phyloP scores from a whole-genome alignment of 345 rosid genomes.

The Lumnitzera littorea region DNA sequence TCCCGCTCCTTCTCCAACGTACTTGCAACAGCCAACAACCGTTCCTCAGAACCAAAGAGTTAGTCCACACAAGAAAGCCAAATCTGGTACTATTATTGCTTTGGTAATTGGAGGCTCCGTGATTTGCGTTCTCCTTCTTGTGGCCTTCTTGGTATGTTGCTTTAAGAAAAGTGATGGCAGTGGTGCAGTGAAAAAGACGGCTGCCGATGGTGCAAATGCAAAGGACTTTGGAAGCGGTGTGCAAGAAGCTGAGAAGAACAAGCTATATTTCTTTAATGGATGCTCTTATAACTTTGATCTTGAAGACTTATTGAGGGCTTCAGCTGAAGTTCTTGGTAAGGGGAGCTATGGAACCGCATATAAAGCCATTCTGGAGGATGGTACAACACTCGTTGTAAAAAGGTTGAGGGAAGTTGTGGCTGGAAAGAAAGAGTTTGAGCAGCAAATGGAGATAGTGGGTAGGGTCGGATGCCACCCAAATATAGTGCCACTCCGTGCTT shows the following conservation, averaged over 20 bases:
- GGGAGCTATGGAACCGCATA: slow-evolving; percentile 80
- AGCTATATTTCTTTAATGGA: slow-evolving; percentile 64
- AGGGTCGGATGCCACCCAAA: slow-evolving; percentile 49
- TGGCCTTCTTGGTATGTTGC: slow-evolving; percentile 28
- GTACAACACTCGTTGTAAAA: slow-evolving; percentile 71
- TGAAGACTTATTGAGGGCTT: slow-evolving; percentile 80
- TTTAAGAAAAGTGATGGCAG: slow-evolving; percentile 28
- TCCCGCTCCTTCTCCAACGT: slow-evolving; percentile 29
- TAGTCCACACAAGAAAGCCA: slow-evolving; percentile 23
- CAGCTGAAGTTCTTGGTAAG: slow-evolving; percentile 88
- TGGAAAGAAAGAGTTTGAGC: slow-evolving; percentile 73
- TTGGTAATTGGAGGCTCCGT: slow-evolving; percentile 38
- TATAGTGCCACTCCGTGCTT: slow-evolving; percentile 46
- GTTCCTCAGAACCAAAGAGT: slow-evolving; percentile 15
- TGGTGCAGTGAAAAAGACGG: slow-evolving; percentile 27
- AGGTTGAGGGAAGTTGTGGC: slow-evolving; percentile 70
- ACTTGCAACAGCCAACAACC: slow-evolving; percentile 20
- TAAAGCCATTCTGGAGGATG: slow-evolving; percentile 71
- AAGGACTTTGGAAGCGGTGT: slow-evolving; percentile 79
- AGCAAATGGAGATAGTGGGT: slow-evolving; percentile 65
- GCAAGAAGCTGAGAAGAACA: slow-evolving; percentile 86
- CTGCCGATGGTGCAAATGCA: slow-evolving; percentile 19
- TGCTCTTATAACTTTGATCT: slow-evolving; percentile 56
- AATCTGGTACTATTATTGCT: slow-evolving; percentile 35
- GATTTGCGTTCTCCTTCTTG: slow-evolving; percentile 28